Evolutionary conservation across 2,329 filamentous ascomycete species (phyloP), one percentile per base, ranked within the genome.

Genomic region (Coniochaeta sp.): DNA sequence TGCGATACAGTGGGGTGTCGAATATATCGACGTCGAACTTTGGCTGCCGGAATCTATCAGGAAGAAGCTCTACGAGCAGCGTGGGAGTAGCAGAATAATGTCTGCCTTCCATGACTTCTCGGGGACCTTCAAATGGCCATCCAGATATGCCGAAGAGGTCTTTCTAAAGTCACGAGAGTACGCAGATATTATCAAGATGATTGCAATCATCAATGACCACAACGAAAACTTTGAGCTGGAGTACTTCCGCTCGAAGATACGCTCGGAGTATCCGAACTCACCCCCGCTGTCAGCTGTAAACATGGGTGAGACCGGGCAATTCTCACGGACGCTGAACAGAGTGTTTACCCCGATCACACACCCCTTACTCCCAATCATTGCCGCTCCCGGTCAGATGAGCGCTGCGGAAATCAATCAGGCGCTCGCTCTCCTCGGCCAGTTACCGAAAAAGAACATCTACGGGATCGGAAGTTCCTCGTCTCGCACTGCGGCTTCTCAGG

Each of bases 91-190:
- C 68, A 89, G 88, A 65, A 91, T 96, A 73, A 92, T 96, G 78
- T 93, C 90, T n/a, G 91, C 91, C 14, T 95, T 93, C 68, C 91
- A 96, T 71, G 91, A 95, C 75, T 93, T 93, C 69, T 92, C 90
- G 0, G 89, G 90, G 1, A 87, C 80, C 0, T 93, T 93, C 79
- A 90, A 88, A 68, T 96, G 91, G 91, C 88, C 89, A 0, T 90
- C 89, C 0, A 75, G 82, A 7, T 82, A 89, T 65, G 90, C 90
- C 1, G 84, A 89, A 67, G 77, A 82, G 12, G 81, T 93, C 4
- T 96, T 93, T 66, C 78, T 84, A 61, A 82, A 87, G 65, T 90
- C 89, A 9, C 83, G 84, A 55, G 84, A 85, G 61, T 91, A 92
- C 65, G 89, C 89, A 55, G 90, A 96, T 71, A 90, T 96, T 60